Evolutionary conservation across 202 grass and related monocot genomes (phyloP), one percentile per base, ranked within the genome.

Genomic region (Panicum virgatum): DNA sequence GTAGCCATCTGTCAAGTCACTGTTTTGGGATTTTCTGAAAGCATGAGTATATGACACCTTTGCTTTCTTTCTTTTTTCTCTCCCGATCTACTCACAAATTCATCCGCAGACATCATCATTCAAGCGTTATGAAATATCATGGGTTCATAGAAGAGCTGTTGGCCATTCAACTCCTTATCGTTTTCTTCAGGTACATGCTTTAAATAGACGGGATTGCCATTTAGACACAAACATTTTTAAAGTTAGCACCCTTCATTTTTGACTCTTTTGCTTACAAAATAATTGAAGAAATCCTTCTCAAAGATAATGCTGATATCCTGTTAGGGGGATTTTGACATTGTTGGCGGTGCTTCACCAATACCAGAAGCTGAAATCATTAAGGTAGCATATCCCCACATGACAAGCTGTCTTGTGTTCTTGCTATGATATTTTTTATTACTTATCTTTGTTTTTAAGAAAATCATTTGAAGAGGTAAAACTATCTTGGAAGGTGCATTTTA

Each of bases 291-390:
- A 58, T 81, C 32, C 23, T 51, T 71, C 75, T 79, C 47, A 83
- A 86, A 66, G 68, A 50, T 82, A 71, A 32, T 84, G 50, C 48
- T 84, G 22, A 48, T 62, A 38, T 77, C 39, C n/a, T 91, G 29
- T 73, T 75, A 98, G 96, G 90, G 92, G 86, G 96, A 98, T 90
- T 98, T 98, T 81, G 92, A 95, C 89, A 93, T 98, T 81, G 77
- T 98, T 84, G 96, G 96, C 69, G 96, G 96, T 82, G 80, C 88
- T 79, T 84, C 86, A 77, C 73, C 91, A 26, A 91, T 98, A 79
- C 87, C 90, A 61, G 92, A 98, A 52, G 92, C 92, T 18, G 96
- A 98, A 88, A 86, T 83, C 68, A 78, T 93, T 29, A 98, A 95
- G 92, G 96, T 98, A 90, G 74, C 42, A 23, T 66, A 70, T 85